Conservation (phyloP, 441 rosid species). For the Dalechampia spathulata region DNA sequence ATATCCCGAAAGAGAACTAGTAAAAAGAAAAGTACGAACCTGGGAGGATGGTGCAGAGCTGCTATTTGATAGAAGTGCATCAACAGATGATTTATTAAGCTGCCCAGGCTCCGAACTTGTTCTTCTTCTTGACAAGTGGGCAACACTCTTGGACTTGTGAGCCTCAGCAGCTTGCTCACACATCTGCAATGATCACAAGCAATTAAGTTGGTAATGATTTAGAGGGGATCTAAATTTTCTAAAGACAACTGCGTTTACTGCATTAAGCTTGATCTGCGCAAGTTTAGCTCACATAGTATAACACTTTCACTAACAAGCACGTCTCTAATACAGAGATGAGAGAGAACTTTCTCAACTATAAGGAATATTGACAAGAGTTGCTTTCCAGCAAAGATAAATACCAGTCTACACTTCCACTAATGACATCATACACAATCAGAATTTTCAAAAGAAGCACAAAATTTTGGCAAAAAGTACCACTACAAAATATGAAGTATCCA, state of each 20-base stretch:
- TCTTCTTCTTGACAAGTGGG: constrained; percentile 67
- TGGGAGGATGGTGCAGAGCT: constrained; percentile 41
- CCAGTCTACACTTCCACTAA: neutral
- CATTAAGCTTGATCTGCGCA: neutral
- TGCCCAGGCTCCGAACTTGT: constrained; percentile 55
- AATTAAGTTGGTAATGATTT: neutral
- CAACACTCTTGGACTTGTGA: constrained; percentile 63
- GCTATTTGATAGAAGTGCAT: constrained; percentile 72
- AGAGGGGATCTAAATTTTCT: neutral
- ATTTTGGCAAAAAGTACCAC: no score
- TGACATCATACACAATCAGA: neutral
- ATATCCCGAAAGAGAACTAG: constrained; percentile 2
- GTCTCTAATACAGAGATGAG: no score
- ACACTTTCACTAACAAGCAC: no score
- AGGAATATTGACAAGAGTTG: neutral
- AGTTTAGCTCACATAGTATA: neutral
- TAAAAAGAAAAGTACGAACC: constrained; percentile 27
- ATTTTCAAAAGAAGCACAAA: no score
- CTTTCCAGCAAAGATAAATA: neutral
- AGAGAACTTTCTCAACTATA: no score
- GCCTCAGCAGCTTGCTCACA: constrained; percentile 97
- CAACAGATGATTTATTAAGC: constrained; percentile 65
- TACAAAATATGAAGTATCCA: no score
- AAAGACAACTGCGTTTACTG: neutral
- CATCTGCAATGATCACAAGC: constrained; percentile 45